Evolutionary conservation across 805 yeast species (phyloP), one percentile per base, ranked within the genome.

Genomic region (Starmerella khaoyaiensis): DNA sequence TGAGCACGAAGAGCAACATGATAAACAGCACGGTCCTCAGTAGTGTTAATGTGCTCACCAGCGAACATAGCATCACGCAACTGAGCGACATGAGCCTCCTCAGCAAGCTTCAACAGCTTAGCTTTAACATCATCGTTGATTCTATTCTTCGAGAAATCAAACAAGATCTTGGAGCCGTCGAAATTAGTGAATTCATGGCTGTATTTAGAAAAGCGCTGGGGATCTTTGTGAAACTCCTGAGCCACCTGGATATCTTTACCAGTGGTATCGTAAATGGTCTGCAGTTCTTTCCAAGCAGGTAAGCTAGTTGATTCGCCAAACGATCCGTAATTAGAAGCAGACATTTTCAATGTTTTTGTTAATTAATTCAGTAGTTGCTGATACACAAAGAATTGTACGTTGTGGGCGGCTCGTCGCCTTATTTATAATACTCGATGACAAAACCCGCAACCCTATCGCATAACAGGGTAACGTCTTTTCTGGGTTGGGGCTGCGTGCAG

Each of bases 1-100:
- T 90, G 79, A 74, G 93, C 87, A 72, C 99, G 79, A 54, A 90
- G 72, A 24, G 97, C 99, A 53, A 76, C 82, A 66, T 90, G 99
- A 71, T 71, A 90, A 32, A 90, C 99, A 28, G 99, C 97, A 26
- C 63, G 56, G 64, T 75, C 79, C 67, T 90, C 99, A 45, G 99
- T 90, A 65, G 73, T 72, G 71, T 90, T 90, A 70, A 90, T 84
- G 65, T 82, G 84, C 43, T 75, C 80, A 60, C 99, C 99, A 21
- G 71, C 71, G 58, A 90, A 90, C 84, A 90, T 76, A 39, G 71
- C 81, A 55, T 87, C 93, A 61, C 97, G 76, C 59, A 90, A 74
- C 42, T 68, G 58, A 60, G 83, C 90, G 51, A 90, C 86, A 37
- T 76, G 72, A 49, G 96, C 86, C 63, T 90, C 93, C 59, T 76